These are phyloP conservation scores for Chlamydomonas reinhardtii DNA, from an alignment of 163 green algal genomes.

Conservation along the genomic window DNA sequence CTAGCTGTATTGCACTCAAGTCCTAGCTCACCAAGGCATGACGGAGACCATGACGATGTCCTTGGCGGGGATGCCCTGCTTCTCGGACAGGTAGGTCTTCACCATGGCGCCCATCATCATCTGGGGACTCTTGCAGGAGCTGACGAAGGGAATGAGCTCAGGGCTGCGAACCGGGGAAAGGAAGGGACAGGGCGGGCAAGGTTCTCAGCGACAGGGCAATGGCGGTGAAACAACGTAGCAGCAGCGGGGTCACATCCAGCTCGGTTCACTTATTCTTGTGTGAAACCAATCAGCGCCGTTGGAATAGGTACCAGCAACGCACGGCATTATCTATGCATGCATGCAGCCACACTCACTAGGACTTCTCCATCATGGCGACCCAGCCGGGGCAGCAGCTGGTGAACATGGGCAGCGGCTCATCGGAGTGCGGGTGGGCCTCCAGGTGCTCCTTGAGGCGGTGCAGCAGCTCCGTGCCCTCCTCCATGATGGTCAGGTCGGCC, in stretches of 20 bases:
- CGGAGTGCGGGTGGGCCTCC: constrained; percentile 46
- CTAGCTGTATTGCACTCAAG: too few relatives aligned
- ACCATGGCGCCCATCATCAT: constrained; percentile 79
- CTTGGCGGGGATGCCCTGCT: constrained; percentile 43
- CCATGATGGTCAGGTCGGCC: constrained; percentile 84
- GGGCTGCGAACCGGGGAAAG: constrained; percentile 43
- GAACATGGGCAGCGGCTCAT: constrained; percentile 81
- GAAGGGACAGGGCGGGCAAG: too few relatives aligned
- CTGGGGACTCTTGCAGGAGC: constrained; percentile 75
- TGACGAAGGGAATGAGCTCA: constrained; percentile 78
- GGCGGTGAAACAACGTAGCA: neutral
- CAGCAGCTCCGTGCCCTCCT: constrained; percentile 81
- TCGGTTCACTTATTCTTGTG: too few relatives aligned
- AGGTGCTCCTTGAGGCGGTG: constrained; percentile 59
- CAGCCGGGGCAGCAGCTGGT: constrained; percentile 78
- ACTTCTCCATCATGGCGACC: neutral
- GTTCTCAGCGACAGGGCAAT: neutral
- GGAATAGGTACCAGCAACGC: too few relatives aligned
- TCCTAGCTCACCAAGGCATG: constrained; percentile 78
- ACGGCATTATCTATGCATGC: too few relatives aligned
- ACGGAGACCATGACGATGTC: constrained; percentile 70
- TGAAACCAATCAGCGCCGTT: too few relatives aligned
- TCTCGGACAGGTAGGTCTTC: constrained; percentile 73
- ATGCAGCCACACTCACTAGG: too few relatives aligned
- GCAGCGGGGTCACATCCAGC: neutral